phyloP scores from a whole-genome alignment of 345 rosid species.

The Dipteronia sinensis region DNA sequence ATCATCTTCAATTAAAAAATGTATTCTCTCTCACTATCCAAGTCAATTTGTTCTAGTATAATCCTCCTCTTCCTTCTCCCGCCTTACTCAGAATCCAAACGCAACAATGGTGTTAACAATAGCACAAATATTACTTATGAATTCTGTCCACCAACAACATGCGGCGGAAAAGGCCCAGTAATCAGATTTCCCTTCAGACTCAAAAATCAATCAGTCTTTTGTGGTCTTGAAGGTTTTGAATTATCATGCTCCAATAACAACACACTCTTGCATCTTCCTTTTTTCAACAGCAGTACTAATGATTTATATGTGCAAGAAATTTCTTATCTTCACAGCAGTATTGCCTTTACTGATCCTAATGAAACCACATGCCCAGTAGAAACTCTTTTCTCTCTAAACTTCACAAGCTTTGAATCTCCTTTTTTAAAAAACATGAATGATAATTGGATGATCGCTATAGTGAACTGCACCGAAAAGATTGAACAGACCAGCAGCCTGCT shows the following conservation, averaged over 20 bases:
- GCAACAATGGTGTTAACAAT: background rate
- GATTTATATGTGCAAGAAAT: background rate
- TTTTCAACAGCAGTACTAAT: background rate
- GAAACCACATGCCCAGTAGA: background rate
- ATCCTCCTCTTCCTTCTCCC: background rate
- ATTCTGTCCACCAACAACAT: background rate
- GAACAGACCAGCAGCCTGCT: accelerated
- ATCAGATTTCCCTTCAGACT: conserved; percentile 13
- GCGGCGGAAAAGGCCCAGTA: background rate
- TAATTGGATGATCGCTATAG: background rate
- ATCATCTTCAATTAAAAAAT: too few relatives aligned
- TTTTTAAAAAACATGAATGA: too few relatives aligned
- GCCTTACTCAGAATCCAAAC: background rate
- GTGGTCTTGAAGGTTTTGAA: too few relatives aligned
- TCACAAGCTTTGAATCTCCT: background rate
- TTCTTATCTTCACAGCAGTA: background rate
- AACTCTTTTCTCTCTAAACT: background rate
- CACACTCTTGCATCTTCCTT: conserved; percentile 1
- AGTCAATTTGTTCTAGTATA: background rate
- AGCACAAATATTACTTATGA: background rate
- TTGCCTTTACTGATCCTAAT: background rate
- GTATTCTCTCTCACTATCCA: too few relatives aligned
- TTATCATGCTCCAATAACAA: too few relatives aligned
- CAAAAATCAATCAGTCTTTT: too few relatives aligned
- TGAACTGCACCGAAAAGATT: conserved; percentile 7